phyloP scores from a whole-genome alignment of 805 yeast genomes.

The Dipodascus geniculatus region DNA sequence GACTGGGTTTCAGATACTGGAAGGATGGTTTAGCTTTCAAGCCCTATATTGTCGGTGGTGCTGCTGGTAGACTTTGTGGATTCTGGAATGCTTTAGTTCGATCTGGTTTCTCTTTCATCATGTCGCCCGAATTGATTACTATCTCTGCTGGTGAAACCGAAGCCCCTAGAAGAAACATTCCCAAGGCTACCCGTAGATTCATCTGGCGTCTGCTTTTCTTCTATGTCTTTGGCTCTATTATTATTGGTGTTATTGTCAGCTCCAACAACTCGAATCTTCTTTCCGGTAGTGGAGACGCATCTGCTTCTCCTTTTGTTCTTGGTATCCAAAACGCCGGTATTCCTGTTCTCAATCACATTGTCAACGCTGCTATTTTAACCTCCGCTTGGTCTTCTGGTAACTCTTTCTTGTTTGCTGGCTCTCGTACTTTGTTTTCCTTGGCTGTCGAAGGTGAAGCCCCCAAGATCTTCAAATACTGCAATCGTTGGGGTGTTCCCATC shows the following conservation, averaged over 20 bases:
- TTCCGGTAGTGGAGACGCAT: constrained; percentile 42
- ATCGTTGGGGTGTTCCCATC: constrained; percentile 60
- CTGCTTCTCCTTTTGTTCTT: constrained; percentile 50
- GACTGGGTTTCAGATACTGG: constrained; percentile 49
- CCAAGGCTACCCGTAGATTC: constrained; percentile 64
- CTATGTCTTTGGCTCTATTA: constrained; percentile 54
- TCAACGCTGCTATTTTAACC: constrained; percentile 42
- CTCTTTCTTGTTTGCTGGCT: constrained; percentile 48
- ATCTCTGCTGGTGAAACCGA: constrained; percentile 79
- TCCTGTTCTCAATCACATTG: constrained; percentile 39
- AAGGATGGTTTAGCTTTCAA: constrained; percentile 33
- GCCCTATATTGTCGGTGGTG: constrained; percentile 37
- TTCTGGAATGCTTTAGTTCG: constrained; percentile 51
- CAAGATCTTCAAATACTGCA: constrained; percentile 46
- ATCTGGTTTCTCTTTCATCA: constrained; percentile 67
- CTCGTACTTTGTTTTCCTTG: constrained; percentile 45
- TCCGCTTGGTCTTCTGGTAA: constrained; percentile 50
- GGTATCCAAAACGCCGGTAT: constrained; percentile 44
- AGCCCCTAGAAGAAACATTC: constrained; percentile 66
- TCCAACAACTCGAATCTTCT: constrained; percentile 48
- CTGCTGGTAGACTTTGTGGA: constrained; percentile 52
- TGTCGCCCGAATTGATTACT: constrained; percentile 71
- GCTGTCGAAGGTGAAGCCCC: constrained; percentile 58
- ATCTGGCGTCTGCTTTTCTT: constrained; percentile 60
- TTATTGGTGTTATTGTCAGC: constrained; percentile 63